A percentile compares a stretch with the other conserved stretches of the same genome.
phyloP scores from a whole-genome alignment of 768 basidiomycete species.

The Udeniomyces megalosporus region DNA sequence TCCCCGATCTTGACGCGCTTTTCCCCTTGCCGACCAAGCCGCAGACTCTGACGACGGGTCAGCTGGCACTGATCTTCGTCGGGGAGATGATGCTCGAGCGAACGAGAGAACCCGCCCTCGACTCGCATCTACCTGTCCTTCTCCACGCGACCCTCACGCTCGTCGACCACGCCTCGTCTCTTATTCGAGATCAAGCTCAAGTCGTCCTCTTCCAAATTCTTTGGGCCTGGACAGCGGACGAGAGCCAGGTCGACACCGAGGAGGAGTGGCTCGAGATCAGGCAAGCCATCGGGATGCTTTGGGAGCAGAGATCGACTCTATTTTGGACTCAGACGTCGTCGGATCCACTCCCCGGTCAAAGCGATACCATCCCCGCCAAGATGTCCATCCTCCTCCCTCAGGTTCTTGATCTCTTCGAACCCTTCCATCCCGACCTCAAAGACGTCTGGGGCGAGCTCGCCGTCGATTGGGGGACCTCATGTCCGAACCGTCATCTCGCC shows the following conservation, averaged over 20 bases:
- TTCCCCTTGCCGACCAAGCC: conserved; percentile 41
- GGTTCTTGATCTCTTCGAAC: conserved; percentile 50
- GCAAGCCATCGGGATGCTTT: conserved; percentile 18
- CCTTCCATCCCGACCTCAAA: conserved; percentile 50
- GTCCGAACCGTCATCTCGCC: conserved; percentile 68
- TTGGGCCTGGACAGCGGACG: conserved; percentile 45
- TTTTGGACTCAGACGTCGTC: conserved; percentile 25
- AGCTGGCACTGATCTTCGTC: conserved; percentile 68
- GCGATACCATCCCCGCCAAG: conserved; percentile 21
- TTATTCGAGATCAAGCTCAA: conserved; percentile 53
- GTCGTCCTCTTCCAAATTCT: conserved; percentile 71
- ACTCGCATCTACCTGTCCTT: conserved; percentile 48
- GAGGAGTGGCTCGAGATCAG: conserved; percentile 23
- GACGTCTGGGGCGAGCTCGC: conserved; percentile 67
- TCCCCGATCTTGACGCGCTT: conserved; percentile 52
- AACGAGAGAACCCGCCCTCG: conserved; percentile 42
- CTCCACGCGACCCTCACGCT: conserved; percentile 69
- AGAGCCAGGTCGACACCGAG: conserved; percentile 17
- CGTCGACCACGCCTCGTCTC: conserved; percentile 56
- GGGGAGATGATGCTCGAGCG: conserved; percentile 25
- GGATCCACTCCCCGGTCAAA: not conserved
- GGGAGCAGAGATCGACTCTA: conserved; percentile 15
- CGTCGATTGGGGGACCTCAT: conserved; percentile 68
- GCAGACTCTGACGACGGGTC: conserved; percentile 50
- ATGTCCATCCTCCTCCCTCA: conserved; percentile 42